Conservation (phyloP, 208 protist species). For the Willaertia magna region DNA sequence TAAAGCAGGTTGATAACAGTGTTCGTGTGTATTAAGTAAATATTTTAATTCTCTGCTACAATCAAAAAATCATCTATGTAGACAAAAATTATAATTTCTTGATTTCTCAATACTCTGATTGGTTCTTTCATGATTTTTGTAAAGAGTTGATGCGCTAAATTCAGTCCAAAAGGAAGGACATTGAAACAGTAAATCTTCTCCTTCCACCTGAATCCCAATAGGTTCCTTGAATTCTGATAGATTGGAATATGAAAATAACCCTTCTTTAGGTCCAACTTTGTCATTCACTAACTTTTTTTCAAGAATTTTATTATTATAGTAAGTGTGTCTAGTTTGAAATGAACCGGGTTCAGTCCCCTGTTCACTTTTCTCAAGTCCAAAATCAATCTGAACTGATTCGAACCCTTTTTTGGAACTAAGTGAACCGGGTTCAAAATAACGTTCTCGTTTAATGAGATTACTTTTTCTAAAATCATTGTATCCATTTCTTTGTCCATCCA, state of each 20-base stretch:
- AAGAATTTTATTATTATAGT: not conserved
- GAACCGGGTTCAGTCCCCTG: too few relatives aligned
- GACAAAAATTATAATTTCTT: not conserved
- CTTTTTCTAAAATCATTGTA: too few relatives aligned
- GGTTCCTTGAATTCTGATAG: not conserved
- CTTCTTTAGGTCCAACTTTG: not conserved
- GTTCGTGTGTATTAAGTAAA: not conserved
- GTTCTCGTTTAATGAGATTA: too few relatives aligned
- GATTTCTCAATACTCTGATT: not conserved
- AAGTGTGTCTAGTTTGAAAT: not conserved
- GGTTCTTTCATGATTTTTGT: not conserved
- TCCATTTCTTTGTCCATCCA: too few relatives aligned
- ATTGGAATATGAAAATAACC: not conserved
- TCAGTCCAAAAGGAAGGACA: not conserved
- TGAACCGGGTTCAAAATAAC: too few relatives aligned
- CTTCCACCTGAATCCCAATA: not conserved
- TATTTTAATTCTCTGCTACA: not conserved
- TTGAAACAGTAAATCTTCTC: not conserved
- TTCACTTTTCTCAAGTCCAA: not conserved
- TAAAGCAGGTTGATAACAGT: not conserved
- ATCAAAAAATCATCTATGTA: not conserved
- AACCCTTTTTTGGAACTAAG: too few relatives aligned
- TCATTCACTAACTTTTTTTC: not conserved
- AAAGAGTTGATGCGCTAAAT: not conserved
- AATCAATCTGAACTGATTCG: too few relatives aligned